Evolutionary conservation across 73 alveolate genomes (phyloP), one percentile per base, ranked within the genome.

Genomic region (Strombidium stylifer): DNA sequence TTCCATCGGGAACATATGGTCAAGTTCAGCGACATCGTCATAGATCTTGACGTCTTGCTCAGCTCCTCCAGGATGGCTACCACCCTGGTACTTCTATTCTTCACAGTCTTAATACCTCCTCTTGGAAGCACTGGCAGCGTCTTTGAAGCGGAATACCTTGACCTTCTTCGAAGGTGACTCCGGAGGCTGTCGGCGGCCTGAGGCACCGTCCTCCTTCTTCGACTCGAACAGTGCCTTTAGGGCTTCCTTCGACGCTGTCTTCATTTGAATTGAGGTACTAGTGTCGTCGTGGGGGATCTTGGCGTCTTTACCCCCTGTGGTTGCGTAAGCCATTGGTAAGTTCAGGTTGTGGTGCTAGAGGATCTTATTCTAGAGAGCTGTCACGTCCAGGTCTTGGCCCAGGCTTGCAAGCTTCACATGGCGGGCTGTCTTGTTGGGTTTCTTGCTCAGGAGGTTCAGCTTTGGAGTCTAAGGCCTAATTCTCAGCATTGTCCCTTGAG

Each of bases 381-480:
- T 2, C 6, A 41, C 23, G 36, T 4, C 19, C 28, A 45, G 59
- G 48, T 18, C 25, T 21, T 21, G 40, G 48, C 3, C 23, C 20
- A 23, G 35, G 15, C 3, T 40, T 0, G 37, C 36, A 20, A 20
- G 6, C 15, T 32, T 46, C 65, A 23, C 41, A 30, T 19, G 78
- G 78, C 24, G 23, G 25, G 23, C 55, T 48, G 55, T 45, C 45
- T 46, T 59, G 15, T 64, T 64, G 23, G 34, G 4, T 32, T 64
- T 30, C 57, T 53, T 54, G 18, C 42, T 54, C 28, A 73, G 41
- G 18, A 73, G 61, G 57, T 73, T 73, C 36, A 73, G 21, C 28
- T 60, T 44, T 2, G 86, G 86, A 2, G 86, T 73, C 50, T 73
- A 35, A 0, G 86, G 86, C 26, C 86, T 42, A 1, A 73, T 73